Evolutionary conservation across 2,329 filamentous ascomycete genomes (phyloP), one percentile per base, ranked within the genome.

Genomic region (Fusarium udum): DNA sequence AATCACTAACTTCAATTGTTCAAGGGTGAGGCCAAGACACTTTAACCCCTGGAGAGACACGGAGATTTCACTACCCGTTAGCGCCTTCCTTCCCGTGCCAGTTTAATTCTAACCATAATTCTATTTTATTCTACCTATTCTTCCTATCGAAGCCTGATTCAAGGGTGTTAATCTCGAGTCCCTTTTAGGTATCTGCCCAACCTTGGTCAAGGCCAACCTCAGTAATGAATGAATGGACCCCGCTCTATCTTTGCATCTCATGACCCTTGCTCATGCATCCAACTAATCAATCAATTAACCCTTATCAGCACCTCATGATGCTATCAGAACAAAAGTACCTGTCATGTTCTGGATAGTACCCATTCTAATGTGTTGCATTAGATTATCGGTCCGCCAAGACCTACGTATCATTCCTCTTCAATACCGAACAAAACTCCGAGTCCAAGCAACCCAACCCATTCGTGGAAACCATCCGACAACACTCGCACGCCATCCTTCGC

Each of bases 321-420:
- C 43, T 45, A 57, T 59, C 28, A 49, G 26, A 43, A 65, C 71
- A 73, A 72, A 73, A 72, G 71, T 73, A 43, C 71, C 60, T 55
- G 53, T 39, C 59, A 58, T 63, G 64, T 59, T 37, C 48, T 49
- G 51, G 24, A 61, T 64, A 56, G 53, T 20, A 46, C 53, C 37
- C 22, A 57, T 68, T 43, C 31, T 55, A 65, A 39, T 36, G 7
- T 42, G 42, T 51, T 57, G 31, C 71, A 64, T 72, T 61, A 64
- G 63, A 32, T 74, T 74, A 73, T 73, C 67, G 34, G 42, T 16
- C 20, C 7, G 42, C 58, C 67, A 51, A 64, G 58, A 53, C n/a
- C 26, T 40, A 43, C 28, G 48, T 46, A 55, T 40, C 49, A 49
- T 43, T 24, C 36, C 40, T 24, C 24, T 20, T n/a, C 36, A 49